phyloP scores from a whole-genome alignment of 441 rosid species.

The Syzygium syzygioides region DNA sequence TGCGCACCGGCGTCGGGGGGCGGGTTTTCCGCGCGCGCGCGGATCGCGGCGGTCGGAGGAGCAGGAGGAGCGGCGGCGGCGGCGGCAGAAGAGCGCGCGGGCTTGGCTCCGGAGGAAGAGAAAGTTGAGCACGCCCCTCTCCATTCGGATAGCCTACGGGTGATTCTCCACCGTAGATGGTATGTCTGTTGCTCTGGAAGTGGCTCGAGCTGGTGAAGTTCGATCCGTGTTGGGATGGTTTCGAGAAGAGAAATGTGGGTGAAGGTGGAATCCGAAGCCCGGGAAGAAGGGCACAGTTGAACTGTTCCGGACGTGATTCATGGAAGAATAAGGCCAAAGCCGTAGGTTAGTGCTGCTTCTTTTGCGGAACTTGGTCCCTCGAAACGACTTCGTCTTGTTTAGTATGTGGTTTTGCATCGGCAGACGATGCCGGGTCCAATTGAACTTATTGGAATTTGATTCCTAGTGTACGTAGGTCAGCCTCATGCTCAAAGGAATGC shows the following conservation, averaged over 20 bases:
- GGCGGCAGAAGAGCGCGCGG: conserved; percentile 29
- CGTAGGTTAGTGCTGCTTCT: neutral
- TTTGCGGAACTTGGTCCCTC: neutral
- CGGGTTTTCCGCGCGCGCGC: neutral
- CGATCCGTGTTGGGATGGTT: neutral
- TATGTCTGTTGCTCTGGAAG: neutral
- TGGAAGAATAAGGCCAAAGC: neutral
- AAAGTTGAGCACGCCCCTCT: conserved; percentile 46
- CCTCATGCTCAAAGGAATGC: neutral
- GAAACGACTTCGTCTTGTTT: neutral
- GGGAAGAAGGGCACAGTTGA: neutral
- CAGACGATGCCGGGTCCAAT: neutral
- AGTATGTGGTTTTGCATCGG: neutral
- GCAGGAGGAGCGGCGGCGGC: neutral
- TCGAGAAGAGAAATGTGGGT: neutral
- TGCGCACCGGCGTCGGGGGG: neutral
- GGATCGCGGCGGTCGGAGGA: neutral
- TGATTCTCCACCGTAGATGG: neutral
- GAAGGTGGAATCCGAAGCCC: neutral
- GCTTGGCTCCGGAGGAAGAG: conserved; percentile 77
- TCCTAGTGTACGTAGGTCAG: neutral
- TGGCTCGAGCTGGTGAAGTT: neutral
- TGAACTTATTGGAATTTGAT: neutral
- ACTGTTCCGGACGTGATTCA: neutral
- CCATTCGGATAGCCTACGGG: neutral